Evolutionary conservation across 164 flowering plant species (phyloP).

Genomic region (Houttuynia cordata): DNA sequence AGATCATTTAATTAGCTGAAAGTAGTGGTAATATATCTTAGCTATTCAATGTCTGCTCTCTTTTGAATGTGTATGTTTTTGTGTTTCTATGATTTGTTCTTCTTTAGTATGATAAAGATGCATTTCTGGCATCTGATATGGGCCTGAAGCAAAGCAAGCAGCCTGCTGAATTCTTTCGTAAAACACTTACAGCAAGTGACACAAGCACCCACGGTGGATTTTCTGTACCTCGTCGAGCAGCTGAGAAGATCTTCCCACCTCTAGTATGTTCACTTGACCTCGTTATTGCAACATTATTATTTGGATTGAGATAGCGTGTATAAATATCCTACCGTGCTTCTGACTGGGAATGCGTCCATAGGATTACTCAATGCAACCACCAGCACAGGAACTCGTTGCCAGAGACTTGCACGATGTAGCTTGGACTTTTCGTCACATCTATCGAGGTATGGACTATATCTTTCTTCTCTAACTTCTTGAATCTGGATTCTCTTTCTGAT

Average conservation of each 20-base stretch:
- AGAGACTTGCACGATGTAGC: conserved; percentile 74
- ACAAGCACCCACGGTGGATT: conserved; percentile 99
- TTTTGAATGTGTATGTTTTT: neutral
- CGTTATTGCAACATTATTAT: no score
- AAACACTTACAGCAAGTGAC: conserved; percentile 95
- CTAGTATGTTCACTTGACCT: conserved; percentile 33
- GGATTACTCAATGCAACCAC: conserved; percentile 95
- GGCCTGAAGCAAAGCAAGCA: conserved; percentile 83
- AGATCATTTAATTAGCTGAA: neutral
- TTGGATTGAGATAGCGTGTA: neutral
- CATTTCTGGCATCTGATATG: conserved; percentile 72
- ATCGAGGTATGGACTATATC: conserved; percentile 49
- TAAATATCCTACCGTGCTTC: conserved; percentile 7
- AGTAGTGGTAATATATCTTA: no score
- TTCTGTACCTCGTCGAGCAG: conserved; percentile 97
- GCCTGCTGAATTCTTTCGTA: conserved; percentile 89
- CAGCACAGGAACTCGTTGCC: conserved; percentile 78
- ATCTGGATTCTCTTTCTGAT: neutral
- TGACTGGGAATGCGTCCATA: conserved; percentile 14
- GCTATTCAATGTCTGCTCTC: neutral
- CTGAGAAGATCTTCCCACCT: conserved; percentile 93
- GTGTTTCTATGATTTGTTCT: neutral
- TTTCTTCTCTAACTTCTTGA: neutral
- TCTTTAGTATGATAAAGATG: conserved; percentile 73
- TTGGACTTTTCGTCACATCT: conserved; percentile 92